phyloP scores from a whole-genome alignment of 2,329 filamentous ascomycete species.

The Colletotrichum theobromicola region DNA sequence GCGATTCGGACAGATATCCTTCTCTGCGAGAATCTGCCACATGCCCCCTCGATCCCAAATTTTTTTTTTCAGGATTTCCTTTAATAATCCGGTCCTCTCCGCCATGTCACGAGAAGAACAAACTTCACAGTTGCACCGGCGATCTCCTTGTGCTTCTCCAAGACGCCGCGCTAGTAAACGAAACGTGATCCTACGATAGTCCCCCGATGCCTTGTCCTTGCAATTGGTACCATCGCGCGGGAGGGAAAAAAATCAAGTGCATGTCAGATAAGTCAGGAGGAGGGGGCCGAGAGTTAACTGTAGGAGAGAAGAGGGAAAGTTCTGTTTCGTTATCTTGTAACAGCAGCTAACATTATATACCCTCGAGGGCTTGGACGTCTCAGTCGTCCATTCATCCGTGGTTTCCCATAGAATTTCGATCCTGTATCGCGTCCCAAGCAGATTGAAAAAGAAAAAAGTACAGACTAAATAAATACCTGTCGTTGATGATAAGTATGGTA shows the following conservation, averaged over 20 bases:
- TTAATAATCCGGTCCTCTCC: not conserved
- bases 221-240: not conserved
- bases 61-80: not conserved
- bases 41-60: not conserved
- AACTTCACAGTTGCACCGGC: not conserved
- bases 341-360: slow-evolving; percentile 19
- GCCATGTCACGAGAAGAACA: not conserved
- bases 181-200: not conserved
- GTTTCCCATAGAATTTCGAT: not conserved
- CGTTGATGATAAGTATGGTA: slow-evolving; percentile 4
- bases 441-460: not conserved
- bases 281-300: not conserved
- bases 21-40: not conserved
- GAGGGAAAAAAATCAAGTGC: not conserved
- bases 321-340: slow-evolving; percentile 9
- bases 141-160: not conserved
- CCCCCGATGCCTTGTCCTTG: slow-evolving; percentile 11
- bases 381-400: not conserved
- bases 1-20: not conserved
- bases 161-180: not conserved
- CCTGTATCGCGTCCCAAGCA: not conserved
- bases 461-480: slow-evolving; percentile 12
- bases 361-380: not conserved
- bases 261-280: slow-evolving; percentile 4
- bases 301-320: not conserved